A percentile compares a stretch with the other conserved stretches of the same genome.
Evolutionary conservation across 345 rosid species (phyloP).

Genomic region (Populus nigra): DNA sequence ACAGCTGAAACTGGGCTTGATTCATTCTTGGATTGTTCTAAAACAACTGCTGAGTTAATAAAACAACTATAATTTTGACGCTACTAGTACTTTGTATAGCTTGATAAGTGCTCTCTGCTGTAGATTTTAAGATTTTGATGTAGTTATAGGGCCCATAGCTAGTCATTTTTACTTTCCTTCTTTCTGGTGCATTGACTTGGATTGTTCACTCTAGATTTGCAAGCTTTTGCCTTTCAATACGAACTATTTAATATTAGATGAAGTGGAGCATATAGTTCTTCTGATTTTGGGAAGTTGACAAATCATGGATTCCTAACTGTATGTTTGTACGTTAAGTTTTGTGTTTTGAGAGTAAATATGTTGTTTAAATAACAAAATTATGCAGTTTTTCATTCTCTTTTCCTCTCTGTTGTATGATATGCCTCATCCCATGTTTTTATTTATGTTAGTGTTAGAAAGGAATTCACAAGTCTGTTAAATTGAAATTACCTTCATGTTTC

Average conservation of each 20-base stretch:
- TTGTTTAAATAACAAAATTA: background rate
- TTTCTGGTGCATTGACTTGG: background rate
- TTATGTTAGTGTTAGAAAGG: background rate
- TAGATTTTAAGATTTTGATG: constrained; percentile 5
- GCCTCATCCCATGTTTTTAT: background rate
- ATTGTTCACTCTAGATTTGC: background rate
- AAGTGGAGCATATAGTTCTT: background rate
- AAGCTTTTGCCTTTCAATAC: background rate
- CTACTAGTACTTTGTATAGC: background rate
- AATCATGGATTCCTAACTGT: background rate
- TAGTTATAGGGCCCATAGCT: background rate
- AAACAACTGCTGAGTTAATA: background rate
- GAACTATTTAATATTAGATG: background rate
- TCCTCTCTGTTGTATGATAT: background rate
- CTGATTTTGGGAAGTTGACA: background rate
- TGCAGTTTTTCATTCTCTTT: background rate
- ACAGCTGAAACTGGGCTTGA: background rate
- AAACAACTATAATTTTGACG: background rate
- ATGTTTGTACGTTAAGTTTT: background rate
- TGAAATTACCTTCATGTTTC: background rate
- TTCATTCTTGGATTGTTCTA: background rate
- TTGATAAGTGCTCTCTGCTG: background rate
- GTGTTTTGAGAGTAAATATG: background rate
- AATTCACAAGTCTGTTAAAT: background rate
- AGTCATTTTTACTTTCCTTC: background rate